These are phyloP conservation scores for Lipomyces yarrowii DNA, from an alignment of 1,139 yeast species.

Conservation along the genomic window DNA sequence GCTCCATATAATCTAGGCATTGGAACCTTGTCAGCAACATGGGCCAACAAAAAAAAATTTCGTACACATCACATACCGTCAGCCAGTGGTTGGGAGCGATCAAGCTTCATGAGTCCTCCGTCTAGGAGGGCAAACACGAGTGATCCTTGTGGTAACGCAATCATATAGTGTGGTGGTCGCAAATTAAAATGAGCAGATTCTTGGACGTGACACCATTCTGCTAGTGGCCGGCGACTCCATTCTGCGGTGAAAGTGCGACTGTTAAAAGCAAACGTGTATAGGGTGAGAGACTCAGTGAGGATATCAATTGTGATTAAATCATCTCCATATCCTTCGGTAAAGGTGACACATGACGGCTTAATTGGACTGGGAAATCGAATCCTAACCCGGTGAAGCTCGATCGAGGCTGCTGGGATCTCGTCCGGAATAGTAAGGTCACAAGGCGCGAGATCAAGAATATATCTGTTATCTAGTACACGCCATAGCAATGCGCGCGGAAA, in stretches of 20 bases:
- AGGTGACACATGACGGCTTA: constrained; percentile 19
- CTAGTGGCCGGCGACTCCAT: constrained; percentile 20
- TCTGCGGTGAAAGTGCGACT: constrained; percentile 8
- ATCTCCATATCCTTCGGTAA: constrained; percentile 14
- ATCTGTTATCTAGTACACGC: constrained; percentile 25
- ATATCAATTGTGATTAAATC: constrained; percentile 21
- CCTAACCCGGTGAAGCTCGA: constrained; percentile 16
- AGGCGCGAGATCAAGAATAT: constrained; percentile 22
- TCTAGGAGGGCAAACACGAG: constrained; percentile 28
- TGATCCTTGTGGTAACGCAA: constrained; percentile 16
- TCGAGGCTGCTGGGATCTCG: constrained; percentile 3
- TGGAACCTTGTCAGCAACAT: neutral
- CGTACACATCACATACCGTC: constrained; percentile 17
- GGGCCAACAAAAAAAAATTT: neutral
- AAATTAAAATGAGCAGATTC: constrained; percentile 30
- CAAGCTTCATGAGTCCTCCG: constrained; percentile 31
- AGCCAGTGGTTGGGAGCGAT: constrained; percentile 26
- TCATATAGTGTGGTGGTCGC: constrained; percentile 28
- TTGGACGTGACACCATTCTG: constrained; percentile 30
- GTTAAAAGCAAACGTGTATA: constrained; percentile 18
- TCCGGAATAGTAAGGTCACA: constrained; percentile 14
- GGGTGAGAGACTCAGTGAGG: constrained; percentile 22
- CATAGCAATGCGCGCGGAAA: constrained; percentile 24
- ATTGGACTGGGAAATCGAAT: constrained; percentile 18
- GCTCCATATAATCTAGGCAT: constrained; percentile 23